These are phyloP conservation scores for Russula olivacea DNA, from an alignment of 768 basidiomycete species.

Conservation along the genomic window DNA sequence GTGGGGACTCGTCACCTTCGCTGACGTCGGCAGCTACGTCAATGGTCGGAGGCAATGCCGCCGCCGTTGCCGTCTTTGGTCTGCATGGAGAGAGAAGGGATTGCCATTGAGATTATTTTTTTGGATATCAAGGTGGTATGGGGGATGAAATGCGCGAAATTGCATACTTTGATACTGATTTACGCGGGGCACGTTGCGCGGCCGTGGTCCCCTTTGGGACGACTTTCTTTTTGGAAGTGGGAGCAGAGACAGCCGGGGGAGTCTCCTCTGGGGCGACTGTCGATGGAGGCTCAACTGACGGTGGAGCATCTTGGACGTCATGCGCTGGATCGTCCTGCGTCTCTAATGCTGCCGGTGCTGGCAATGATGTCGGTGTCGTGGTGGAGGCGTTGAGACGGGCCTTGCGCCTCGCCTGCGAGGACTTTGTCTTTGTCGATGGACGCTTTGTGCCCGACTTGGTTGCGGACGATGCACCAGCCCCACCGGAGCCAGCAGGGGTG, in stretches of 20 bases:
- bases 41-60: constrained; percentile 3
- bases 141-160: not conserved
- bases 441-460: constrained; percentile 35
- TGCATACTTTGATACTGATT: constrained; percentile 31
- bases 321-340: constrained; percentile 1
- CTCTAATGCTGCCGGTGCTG: not conserved
- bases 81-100: not conserved
- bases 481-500: constrained; percentile 25
- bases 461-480: constrained; percentile 25
- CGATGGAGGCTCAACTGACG: constrained; percentile 2
- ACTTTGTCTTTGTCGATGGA: constrained; percentile 8
- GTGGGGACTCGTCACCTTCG: constrained; percentile 1
- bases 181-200: constrained; percentile 30
- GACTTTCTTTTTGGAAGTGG: constrained; percentile 28
- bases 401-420: constrained; percentile 23
- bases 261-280: constrained; percentile 14
- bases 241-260: constrained; percentile 9
- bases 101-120: not conserved
- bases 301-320: constrained; percentile 1
- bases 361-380: not conserved
- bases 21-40: constrained; percentile 11
- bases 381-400: constrained; percentile 13
- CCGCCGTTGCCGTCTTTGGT: not conserved
- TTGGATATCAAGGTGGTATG: too few relatives aligned
- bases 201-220: constrained; percentile 27